Base-by-base conservation (phyloP, 495 filamentous ascomycete genomes). In the Cercophora sp. region DNA sequence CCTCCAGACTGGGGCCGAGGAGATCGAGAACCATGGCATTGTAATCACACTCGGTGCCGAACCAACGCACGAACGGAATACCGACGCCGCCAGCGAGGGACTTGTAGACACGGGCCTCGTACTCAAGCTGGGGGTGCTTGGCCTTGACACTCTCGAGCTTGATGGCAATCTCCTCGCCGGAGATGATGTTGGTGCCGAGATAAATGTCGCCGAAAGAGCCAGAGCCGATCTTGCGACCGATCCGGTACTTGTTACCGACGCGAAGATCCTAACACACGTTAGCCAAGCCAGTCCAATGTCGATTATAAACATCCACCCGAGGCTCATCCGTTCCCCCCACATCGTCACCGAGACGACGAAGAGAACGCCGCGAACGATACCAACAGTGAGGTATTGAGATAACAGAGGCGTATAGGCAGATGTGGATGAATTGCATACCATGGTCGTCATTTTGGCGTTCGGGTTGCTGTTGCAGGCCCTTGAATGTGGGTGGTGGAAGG, bases 1-100 rank as follows among this genome's bases (percentile, higher is more conserved):
- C 94, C 74, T 99, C 94, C 78, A 99, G 78, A 68, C 89, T 95
- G 52, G 94, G 94, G 45, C 94, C 94, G 32, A 99, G 88, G 15
- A 99, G 84, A 65, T 99, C 94, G 58, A 99, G 86, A 42, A 99
- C 94, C 94, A 99, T 99, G 64, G 94, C 94, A 74, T 99, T 97
- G 83, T 99, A 99, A 75, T 99, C 94, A 73, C 94, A 99, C 73
- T 99, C 94, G 50, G 94, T 99, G 56, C 94, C 94, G 74, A 97
- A 99, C 94, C 94, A 99, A 69, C 94, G 89, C 60, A 99, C 94
- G 64, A 99, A 99, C 34, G 94, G 94, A 55, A 99, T 99, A 48
- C 94, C 94, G 58, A 99, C 94, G 70, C 94, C 94, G 57, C 94
- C 94, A 45, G 94, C 94, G 51, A 99, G 87, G 19, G 91, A 96